Conservation (phyloP, 2,329 filamentous ascomycete genomes). For the Xylaria arbuscula region DNA sequence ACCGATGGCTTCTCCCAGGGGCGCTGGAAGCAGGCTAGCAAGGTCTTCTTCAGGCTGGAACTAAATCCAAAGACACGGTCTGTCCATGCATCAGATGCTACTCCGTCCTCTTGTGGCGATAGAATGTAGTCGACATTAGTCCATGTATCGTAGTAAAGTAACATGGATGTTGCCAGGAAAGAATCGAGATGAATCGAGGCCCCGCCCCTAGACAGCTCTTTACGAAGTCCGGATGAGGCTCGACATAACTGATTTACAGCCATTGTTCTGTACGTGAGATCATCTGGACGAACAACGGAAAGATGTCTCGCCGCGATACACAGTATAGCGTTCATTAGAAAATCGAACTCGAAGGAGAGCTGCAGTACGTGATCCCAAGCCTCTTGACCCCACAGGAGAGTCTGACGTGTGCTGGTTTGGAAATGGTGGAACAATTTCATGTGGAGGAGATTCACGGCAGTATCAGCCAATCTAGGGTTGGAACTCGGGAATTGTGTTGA, state of each 20-base stretch:
- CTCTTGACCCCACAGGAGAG: conserved; percentile 36
- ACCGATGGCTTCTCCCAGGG: conserved; percentile 24
- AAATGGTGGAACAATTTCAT: conserved; percentile 45
- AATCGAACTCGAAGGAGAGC: conserved; percentile 43
- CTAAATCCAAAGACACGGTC: conserved; percentile 43
- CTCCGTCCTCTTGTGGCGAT: not conserved
- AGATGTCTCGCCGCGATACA: conserved; percentile 43
- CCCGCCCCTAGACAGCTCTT: conserved; percentile 32
- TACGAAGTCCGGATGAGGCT: conserved; percentile 37
- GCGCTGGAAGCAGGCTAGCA: conserved; percentile 38
- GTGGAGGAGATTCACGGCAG: conserved; percentile 35
- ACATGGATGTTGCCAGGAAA: conserved; percentile 41
- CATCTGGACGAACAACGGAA: conserved; percentile 32
- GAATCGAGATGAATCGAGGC: conserved; percentile 37
- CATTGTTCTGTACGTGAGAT: conserved; percentile 21
- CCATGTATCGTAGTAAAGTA: conserved; percentile 44
- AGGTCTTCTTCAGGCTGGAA: conserved; percentile 41
- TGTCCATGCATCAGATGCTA: conserved; percentile 21
- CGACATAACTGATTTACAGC: conserved; percentile 38
- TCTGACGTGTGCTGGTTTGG: conserved; percentile 37
- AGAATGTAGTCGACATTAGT: conserved; percentile 34
- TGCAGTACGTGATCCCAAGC: conserved; percentile 39
- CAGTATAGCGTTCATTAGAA: conserved; percentile 41
- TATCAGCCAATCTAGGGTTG: conserved; percentile 12
- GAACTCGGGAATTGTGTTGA: not conserved